Base-by-base conservation (phyloP, 257 asterid genomes). In the Ajuga chamaepitys region DNA sequence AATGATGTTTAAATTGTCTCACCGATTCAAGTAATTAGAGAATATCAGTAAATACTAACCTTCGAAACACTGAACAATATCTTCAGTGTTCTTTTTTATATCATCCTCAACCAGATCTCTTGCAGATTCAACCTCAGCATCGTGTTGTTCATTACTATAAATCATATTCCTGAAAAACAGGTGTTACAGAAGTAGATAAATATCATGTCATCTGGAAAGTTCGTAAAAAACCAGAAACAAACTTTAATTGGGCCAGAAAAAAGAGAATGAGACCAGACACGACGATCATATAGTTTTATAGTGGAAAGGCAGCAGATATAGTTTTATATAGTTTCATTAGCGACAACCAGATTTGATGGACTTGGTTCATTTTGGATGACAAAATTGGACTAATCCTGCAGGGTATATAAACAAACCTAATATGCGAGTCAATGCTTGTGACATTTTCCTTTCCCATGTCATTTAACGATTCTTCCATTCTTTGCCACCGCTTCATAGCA, bases 71-170 rank as follows among this genome's bases (percentile, higher is more conserved):
- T 53, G 75, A 56, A 80, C 66, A 34, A 82, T 82, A 56, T 77
- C 74, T 42, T 83, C 85, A 28, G 78, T 85, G 35, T 77, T 81
- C 67, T 54, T 63, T 47, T 62, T 74, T 48, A 81, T 66, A 56
- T 81, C 95, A 63, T 82, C 96, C 77, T 85, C 93, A 46, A 82
- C 85, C 26, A 78, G 64, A 57, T 58, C 72, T 76, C 85, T 82
- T 34, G 92, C 82, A 40, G 85, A 68, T 73, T 72, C 90, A 17
- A 90, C 51, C 51, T 82, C 95, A 56, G 77, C 75, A 67, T 77
- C 75, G 69, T 90, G 95, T 53, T 82, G 89, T 73, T 87, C 89
- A 61, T 85, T 85, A 68, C 61, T 48, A 28, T 84, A 74, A 68
- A 73, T 71, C 60, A 79, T 64, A 72, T 58, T 74, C 83, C 97